Base-by-base conservation (phyloP, 805 yeast genomes). In the Suhomyces tanzawaensis region DNA sequence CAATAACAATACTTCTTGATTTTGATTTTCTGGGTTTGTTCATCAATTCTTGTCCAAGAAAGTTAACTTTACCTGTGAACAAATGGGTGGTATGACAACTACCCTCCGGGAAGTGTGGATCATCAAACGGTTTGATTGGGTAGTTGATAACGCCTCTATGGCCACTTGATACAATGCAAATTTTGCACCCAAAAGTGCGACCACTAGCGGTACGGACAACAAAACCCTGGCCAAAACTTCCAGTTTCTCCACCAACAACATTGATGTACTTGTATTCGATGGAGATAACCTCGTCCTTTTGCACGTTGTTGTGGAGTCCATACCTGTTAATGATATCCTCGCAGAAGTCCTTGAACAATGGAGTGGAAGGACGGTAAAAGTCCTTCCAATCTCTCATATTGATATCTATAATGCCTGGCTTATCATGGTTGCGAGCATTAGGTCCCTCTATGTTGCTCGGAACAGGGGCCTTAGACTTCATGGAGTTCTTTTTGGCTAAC, bases 331-430 rank as follows among this genome's bases (percentile, higher is more conserved):
- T 46, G 3, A 71, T 48, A 17, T 57, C 64, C 4, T 51, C 40
- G 40, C 75, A 71, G 35, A 58, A 69, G 39, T 68, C 72, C 15
- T 48, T 46, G 44, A 70, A 71, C 14, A 71, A 51, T 11, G 44
- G 41, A 0, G 75, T 65, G 2, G 69, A 58, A 0, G 75, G 76
- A 12, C 76, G 51, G 42, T 67, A 70, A 43, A 67, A 70, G 45
- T 71, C 75, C 23, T 61, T 57, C 57, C 68, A 60, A 41, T 68
- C 72, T 36, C 76, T 47, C 68, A 65, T 63, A 41, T 70, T 66
- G 33, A 69, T 56, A 34, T 66, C 71, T n/a, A 64, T 52, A n/a
- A 64, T 47, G 0, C 71, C 71, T 0, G 63, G 53, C 9, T 42
- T 49, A 38, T 64, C 62, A 26, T 63, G 68, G 9, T 21, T 21